Conservation (phyloP, 1,284 basidiomycete genomes). For the Pseudozyma tsukubaensis region DNA sequence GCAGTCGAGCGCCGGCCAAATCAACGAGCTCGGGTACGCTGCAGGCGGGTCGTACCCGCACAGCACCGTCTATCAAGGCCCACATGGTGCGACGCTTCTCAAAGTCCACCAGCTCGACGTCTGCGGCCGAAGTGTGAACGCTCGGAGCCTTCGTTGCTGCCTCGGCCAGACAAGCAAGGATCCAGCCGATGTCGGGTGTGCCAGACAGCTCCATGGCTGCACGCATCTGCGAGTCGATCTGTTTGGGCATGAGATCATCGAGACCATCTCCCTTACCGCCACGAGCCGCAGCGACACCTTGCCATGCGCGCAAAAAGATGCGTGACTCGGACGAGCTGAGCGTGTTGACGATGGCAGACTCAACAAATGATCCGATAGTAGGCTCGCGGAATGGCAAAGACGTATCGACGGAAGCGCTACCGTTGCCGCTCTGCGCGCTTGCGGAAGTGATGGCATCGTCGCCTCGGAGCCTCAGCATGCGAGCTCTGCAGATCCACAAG, state of each 20-base stretch:
- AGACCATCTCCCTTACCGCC: conserved; percentile 48
- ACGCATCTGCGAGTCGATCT: conserved; percentile 21
- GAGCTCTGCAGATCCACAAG: conserved; percentile 60
- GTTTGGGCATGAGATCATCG: conserved; percentile 46
- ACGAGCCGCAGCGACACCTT: conserved; percentile 51
- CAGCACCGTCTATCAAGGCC: conserved; percentile 57
- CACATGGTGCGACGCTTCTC: conserved; percentile 61
- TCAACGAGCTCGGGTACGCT: conserved; percentile 45
- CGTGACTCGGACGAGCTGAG: conserved; percentile 60
- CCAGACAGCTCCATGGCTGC: conserved; percentile 26
- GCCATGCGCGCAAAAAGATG: conserved; percentile 62
- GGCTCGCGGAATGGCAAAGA: conserved; percentile 54
- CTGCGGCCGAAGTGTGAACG: conserved; percentile 18
- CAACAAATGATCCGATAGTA: conserved; percentile 63
- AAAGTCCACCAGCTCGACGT: conserved; percentile 58
- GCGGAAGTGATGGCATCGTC: conserved; percentile 17
- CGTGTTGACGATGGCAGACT: conserved; percentile 59
- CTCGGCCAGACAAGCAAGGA: conserved; percentile 60
- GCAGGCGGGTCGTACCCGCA: conserved; percentile 44
- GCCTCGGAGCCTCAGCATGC: conserved; percentile 50
- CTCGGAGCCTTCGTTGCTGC: conserved; percentile 43
- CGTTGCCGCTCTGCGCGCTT: conserved; percentile 11
- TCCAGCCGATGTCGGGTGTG: conserved; percentile 65
- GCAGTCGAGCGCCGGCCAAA: conserved; percentile 56
- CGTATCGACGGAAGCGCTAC: conserved; percentile 8